Evolutionary conservation across 1,284 basidiomycete species (phyloP).

Genomic region (Irpex sp.): DNA sequence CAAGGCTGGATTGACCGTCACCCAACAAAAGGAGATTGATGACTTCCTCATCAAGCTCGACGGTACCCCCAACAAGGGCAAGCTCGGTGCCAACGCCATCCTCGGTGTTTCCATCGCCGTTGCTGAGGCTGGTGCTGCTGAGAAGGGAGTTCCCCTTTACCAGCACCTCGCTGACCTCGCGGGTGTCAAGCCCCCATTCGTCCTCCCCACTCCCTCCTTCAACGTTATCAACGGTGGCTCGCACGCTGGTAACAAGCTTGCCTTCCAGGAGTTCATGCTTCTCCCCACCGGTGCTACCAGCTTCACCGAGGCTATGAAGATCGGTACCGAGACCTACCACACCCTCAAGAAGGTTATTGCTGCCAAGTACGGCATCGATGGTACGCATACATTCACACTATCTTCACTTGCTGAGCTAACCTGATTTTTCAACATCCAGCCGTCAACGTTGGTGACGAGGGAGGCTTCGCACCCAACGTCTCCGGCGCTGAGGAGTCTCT

Average conservation of each 20-base stretch:
- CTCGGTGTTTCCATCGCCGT: slow-evolving; percentile 98
- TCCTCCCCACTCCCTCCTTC: slow-evolving; percentile 90
- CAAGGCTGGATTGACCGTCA: slow-evolving; percentile 84
- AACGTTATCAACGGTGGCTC: slow-evolving; percentile 99
- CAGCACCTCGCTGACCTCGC: slow-evolving; percentile 95
- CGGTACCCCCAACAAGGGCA: slow-evolving; percentile 98
- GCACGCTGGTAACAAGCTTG: slow-evolving; percentile 98
- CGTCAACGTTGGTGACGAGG: slow-evolving; percentile 99
- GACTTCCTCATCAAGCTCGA: slow-evolving; percentile 99
- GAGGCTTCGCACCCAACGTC: slow-evolving; percentile 99
- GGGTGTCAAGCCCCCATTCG: slow-evolving; percentile 89
- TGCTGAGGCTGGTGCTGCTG: slow-evolving; percentile 89
- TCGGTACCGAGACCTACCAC: slow-evolving; percentile 98
- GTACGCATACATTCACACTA: slow-evolving; percentile 34
- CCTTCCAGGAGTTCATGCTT: slow-evolving; percentile 99
- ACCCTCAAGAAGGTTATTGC: slow-evolving; percentile 99
- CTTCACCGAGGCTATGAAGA: slow-evolving; percentile 98
- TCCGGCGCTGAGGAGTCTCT: slow-evolving; percentile 96
- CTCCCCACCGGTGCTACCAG: slow-evolving; percentile 88
- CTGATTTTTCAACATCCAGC: slow-evolving; percentile 43
- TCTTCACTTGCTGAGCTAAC: too few relatives aligned
- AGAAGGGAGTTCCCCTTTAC: slow-evolving; percentile 95
- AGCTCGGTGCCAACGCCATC: slow-evolving; percentile 99
- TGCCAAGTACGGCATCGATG: slow-evolving; percentile 99
- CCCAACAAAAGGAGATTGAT: slow-evolving; percentile 94